These are phyloP conservation scores for Pelargonium australe DNA, from an alignment of 441 rosid genomes.

Conservation along the genomic window DNA sequence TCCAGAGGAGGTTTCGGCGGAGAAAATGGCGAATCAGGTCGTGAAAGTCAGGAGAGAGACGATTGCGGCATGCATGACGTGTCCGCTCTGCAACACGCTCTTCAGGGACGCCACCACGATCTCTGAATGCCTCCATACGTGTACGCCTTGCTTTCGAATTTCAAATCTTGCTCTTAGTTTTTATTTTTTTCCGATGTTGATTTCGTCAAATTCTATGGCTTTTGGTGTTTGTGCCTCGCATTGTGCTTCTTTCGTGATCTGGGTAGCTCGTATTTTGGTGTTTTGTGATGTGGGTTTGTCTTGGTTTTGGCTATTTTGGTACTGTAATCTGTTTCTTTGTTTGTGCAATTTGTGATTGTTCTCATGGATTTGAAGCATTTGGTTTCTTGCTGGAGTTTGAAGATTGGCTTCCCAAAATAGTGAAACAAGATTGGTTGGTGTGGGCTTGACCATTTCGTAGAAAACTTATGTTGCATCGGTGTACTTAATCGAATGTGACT, in stretches of 20 bases:
- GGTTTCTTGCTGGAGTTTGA: not conserved
- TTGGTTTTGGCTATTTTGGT: not conserved
- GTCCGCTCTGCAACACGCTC: conserved; percentile 62
- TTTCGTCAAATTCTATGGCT: not conserved
- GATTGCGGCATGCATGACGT: conserved; percentile 69
- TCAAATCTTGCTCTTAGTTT: not conserved
- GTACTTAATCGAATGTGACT: not conserved
- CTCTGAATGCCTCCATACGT: conserved; percentile 87
- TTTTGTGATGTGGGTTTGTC: not conserved
- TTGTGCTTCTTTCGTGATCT: not conserved
- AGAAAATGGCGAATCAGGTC: conserved; percentile 42
- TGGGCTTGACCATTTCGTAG: not conserved
- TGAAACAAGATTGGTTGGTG: not conserved
- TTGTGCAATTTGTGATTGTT: not conserved
- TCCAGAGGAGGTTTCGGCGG: conserved; percentile 4
- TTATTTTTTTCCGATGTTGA: not conserved
- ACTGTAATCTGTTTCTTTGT: not conserved
- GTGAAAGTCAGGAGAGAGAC: conserved; percentile 65
- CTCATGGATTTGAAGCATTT: not conserved
- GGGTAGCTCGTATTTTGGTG: not conserved
- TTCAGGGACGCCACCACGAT: conserved; percentile 74
- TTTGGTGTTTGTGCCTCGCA: not conserved
- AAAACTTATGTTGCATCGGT: not conserved
- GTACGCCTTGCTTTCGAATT: conserved; percentile 35
- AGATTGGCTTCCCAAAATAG: not conserved